phyloP scores from a whole-genome alignment of 192 early-diverging fungal species.

The Backusella morwellensis region DNA sequence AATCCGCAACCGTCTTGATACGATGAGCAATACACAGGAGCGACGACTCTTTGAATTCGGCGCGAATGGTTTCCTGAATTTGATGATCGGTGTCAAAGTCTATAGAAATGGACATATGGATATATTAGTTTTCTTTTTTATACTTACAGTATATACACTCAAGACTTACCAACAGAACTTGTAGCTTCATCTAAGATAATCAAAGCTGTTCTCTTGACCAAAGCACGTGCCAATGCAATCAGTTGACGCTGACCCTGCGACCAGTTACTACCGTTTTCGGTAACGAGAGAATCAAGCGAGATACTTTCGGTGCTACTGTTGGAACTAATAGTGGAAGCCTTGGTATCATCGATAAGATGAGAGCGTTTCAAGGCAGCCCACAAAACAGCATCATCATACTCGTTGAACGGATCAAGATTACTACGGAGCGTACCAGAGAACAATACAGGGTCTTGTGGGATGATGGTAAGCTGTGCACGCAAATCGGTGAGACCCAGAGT shows the following conservation, averaged over 20 bases:
- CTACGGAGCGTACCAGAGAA: constrained; percentile 77
- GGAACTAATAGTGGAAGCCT: not conserved
- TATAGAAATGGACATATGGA: not conserved
- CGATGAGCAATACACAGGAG: constrained; percentile 90
- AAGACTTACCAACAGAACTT: constrained; percentile 65
- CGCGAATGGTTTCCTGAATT: constrained; percentile 82
- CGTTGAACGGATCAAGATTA: constrained; percentile 86
- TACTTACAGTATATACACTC: no score
- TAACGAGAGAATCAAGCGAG: constrained; percentile 72
- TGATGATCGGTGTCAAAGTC: constrained; percentile 82
- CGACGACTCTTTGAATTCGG: constrained; percentile 68
- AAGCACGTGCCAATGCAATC: constrained; percentile 71
- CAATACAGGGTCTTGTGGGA: constrained; percentile 88
- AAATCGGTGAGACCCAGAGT: constrained; percentile 71
- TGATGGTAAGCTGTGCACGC: constrained; percentile 76
- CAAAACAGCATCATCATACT: constrained; percentile 69
- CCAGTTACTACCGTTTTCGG: constrained; percentile 77
- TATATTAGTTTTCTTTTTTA: not conserved
- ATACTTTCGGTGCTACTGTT: constrained; percentile 28
- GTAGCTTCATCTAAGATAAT: constrained; percentile 91
- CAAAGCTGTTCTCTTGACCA: constrained; percentile 61
- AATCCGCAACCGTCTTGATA: constrained; percentile 77
- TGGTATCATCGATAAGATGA: constrained; percentile 50
- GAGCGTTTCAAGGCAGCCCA: constrained; percentile 77
- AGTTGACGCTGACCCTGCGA: constrained; percentile 77